Base-by-base conservation (phyloP, 768 basidiomycete species). In the Lactarius indigo region DNA sequence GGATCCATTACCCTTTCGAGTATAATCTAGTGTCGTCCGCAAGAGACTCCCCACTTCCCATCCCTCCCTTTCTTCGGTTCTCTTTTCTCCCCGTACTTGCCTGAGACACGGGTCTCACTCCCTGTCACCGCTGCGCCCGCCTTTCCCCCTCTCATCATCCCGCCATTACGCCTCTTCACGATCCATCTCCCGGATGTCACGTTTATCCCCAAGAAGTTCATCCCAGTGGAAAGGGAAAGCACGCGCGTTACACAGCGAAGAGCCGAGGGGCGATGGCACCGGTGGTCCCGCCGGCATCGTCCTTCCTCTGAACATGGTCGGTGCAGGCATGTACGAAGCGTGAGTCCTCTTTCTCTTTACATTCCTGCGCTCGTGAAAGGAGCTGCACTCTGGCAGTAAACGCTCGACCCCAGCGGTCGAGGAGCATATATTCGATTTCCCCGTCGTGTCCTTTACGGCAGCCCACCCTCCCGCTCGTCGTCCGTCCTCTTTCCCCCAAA, bases 261-360 rank as follows among this genome's bases (percentile, higher is more conserved):
- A 30, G 20, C 12, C 28, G 50, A 66, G 71, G 80, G 62, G 63
- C 62, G 78, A 79, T 68, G 85, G 85, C 23, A 42, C 70, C 58
- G 86, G 85, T 0, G 85, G 81, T 20, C 60, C 74, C 2, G 81
- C 76, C 31, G 90, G 90, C 5, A 77, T 87, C 31, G 81, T 91
- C 15, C 70, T 92, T 23, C 82, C 80, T 26, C 73, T 91, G 68
- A 75, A 85, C 62, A 76, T 87, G 74, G 78, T 85, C n/a, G 82
- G 81, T 1, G 81, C 78, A 44, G 83, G 83, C 18, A 75, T 81
- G 8, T 86, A 80, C 70, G 83, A 87, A 70, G 81, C 85, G 90
- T 90, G 75, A 79, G 88, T 85, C 37, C 57, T 20, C 2, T 54
- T 1, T 58, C 13, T 20, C 42, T 57, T 37, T 28, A 33, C 59